Conservation (phyloP, 306 rosid genomes). For the Cicer judaicum region DNA sequence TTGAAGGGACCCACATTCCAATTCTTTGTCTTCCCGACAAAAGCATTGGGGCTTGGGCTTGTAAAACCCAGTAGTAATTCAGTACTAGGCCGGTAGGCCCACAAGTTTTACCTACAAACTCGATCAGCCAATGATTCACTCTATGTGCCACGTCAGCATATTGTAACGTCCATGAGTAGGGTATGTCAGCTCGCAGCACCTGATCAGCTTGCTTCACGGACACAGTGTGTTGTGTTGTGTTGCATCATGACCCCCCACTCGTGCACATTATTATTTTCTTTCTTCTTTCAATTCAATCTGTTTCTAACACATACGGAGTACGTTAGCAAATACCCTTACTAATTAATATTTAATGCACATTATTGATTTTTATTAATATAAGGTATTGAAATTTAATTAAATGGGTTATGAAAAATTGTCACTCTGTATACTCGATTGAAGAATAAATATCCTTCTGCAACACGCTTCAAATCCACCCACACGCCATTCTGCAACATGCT, state of each 20-base stretch:
- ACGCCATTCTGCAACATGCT: no score
- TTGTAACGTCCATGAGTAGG: slow-evolving; percentile 27
- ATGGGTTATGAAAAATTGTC: no score
- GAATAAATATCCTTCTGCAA: no score
- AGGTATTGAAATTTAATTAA: no score
- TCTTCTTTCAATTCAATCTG: slow-evolving; percentile 7
- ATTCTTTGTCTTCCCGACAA: slow-evolving; percentile 25
- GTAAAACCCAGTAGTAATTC: slow-evolving; percentile 35
- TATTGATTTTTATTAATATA: no score
- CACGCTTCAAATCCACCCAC: no score
- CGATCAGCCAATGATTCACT: slow-evolving; percentile 34
- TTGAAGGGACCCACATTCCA: slow-evolving; percentile 6
- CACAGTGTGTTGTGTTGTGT: neutral
- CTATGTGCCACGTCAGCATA: slow-evolving; percentile 18
- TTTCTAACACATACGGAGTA: no score
- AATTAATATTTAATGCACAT: no score
- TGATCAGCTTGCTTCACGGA: slow-evolving; percentile 45
- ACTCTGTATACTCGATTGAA: no score
- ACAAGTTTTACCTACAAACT: neutral
- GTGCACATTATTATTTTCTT: slow-evolving; percentile 1
- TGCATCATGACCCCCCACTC: slow-evolving; percentile 1
- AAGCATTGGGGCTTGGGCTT: slow-evolving; percentile 43
- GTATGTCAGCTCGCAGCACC: slow-evolving; percentile 46
- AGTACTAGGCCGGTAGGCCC: neutral
- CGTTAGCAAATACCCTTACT: no score